Evolutionary conservation across 2,329 filamentous ascomycete genomes (phyloP), one percentile per base, ranked within the genome.

Genomic region (Fusarium irregulare): DNA sequence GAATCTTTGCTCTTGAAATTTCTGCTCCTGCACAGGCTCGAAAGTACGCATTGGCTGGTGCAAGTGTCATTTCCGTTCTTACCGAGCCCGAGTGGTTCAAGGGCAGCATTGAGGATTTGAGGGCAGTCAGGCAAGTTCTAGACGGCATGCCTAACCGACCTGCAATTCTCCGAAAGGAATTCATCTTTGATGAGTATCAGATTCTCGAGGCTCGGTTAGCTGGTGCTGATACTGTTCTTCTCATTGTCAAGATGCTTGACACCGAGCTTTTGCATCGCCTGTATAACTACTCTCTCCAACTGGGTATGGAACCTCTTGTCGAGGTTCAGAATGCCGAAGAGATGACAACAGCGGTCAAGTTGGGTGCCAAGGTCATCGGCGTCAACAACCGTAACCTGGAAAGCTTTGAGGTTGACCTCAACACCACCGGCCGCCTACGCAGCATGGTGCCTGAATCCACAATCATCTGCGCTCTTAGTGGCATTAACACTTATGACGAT

Each of bases 31-130:
- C 91, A 7, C 96, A 99, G 80, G 96, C 97, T 44, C 90, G 91
- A 69, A 93, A 92, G 72, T 99, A 99, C 79, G 96, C 97, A 12
- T 87, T 96, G 54, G 94, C 96, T 9, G 97, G 96, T 16, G 96
- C 96, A 49, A 98, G 95, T 78, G 93, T 97, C 41, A 99, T 99
- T 72, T 98, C 96, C 2, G 96, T 99, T n/a, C 87, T 99, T 48
- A 99, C 96, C 0, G 96, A 99, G 81, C 96, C 97, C 1, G 92
- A 98, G 77, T 99, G 96, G 96, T 99, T 99, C 85, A 98, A 98
- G 82, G 96, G 96, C 49, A 97, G 92, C 80, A 94, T 99, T 65
- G 95, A 99, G 62, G 96, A 99, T 78, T 83, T 99, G 56, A 89
- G 92, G 64, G 89, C 91, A 34, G 96, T 98, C 30, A 89, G 96